Base-by-base conservation (phyloP, 495 filamentous ascomycete genomes). In the Aspergillus kassunensis region DNA sequence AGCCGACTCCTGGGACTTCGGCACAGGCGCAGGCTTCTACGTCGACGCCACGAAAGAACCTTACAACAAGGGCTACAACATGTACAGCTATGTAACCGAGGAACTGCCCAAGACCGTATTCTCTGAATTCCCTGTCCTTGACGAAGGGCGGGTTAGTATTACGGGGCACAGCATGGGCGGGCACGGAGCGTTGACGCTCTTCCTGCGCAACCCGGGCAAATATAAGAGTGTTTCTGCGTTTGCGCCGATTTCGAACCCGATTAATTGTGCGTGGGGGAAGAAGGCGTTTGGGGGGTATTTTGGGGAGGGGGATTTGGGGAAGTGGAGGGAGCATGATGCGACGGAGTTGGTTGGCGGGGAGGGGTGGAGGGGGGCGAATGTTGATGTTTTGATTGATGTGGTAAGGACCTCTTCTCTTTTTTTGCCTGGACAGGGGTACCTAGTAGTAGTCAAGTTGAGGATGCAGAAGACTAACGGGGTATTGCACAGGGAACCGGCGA, bases 121-220 rank as follows among this genome's bases (percentile, higher is more conserved):
- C 67, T 66, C 62, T 11, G 70, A 76, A 4, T 89, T 88, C 58
- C 68, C 75, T 12, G 70, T 82, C 60, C 67, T 98, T 2, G 91
- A 96, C 65, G 44, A 62, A 0, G 70, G 58, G 13, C 71, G 84
- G 0, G 81, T 96, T 30, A 84, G 84, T 62, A 92, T 98, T 57
- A 90, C 85, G 30, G 93, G 93, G 3, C 93, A 97, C 68, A 87
- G 81, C 60, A 98, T 98, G 93, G 93, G 93, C 59, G 93, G 93
- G 0, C 93, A 97, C 69, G 93, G 93, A 19, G 93, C 93, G 41
- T 73, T 98, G 56, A 96, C 90, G 44, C 69, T 97, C 78, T 97
- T 87, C 72, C 79, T 98, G 18, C 91, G 87, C 67, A 87, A 96
- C 67, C 89, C 92, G 2, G 90, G 86, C 13, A 84, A 82, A 73